Percentiles rank a stretch among this genome's conserved stretches.
Evolutionary conservation across 2,329 filamentous ascomycete genomes (phyloP).

Genomic region (Cladosporium sp.): DNA sequence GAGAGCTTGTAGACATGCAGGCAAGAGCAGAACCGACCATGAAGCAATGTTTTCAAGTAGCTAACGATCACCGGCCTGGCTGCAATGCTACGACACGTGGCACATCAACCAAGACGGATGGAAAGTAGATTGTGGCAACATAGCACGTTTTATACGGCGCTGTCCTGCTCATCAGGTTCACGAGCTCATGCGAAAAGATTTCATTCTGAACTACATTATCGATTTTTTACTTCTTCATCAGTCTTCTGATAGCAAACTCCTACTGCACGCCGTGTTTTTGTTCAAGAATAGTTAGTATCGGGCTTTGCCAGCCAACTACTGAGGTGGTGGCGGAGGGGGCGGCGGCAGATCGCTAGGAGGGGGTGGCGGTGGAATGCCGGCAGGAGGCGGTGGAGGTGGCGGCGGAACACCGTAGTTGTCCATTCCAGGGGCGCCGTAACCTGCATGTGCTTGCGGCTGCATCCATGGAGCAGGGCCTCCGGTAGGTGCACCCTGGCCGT

Average conservation of each 20-base stretch:
- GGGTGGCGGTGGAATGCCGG: conserved; percentile 62
- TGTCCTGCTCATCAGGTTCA: background rate
- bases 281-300: background rate
- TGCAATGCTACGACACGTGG: no score
- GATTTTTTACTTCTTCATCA: background rate
- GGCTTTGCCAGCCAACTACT: conserved; percentile 3
- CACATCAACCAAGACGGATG: no score
- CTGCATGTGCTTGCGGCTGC: conserved; percentile 18
- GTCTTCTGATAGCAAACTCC: background rate
- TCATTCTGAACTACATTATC: background rate
- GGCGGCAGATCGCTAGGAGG: conserved; percentile 64
- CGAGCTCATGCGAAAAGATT: background rate
- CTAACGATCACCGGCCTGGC: no score
- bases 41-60: no score
- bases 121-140: background rate
- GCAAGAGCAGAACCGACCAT: no score
- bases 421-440: conserved; percentile 20
- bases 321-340: conserved; percentile 65
- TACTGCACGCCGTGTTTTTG: background rate
- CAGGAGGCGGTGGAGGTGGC: conserved; percentile 55
- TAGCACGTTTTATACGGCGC: background rate
- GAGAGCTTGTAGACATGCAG: no score
- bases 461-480: conserved; percentile 11
- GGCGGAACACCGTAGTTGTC: conserved; percentile 33
- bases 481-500: conserved; percentile 26